These are phyloP conservation scores for Dictyostelium purpureum DNA, from an alignment of 78 protist genomes.

Conservation along the genomic window DNA sequence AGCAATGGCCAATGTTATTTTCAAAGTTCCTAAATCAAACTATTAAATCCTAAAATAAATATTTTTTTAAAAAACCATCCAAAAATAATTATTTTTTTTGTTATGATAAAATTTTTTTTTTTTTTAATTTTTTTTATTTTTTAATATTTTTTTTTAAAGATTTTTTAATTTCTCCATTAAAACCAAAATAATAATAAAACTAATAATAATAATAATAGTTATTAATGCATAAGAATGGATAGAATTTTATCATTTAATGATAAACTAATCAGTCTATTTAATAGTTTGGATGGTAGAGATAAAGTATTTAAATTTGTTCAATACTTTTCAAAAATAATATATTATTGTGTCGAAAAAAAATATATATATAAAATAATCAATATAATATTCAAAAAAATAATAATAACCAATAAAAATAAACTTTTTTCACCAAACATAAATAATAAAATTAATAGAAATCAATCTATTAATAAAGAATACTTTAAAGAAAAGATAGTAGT, in stretches of 20 bases:
- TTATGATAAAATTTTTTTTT: too few relatives aligned
- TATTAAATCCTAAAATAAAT: too few relatives aligned
- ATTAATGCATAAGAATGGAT: too few relatives aligned
- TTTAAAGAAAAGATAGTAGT: background rate
- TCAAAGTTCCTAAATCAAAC: background rate
- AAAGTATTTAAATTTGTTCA: conserved; percentile 34
- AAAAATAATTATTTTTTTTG: too few relatives aligned
- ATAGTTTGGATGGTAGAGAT: conserved; percentile 30
- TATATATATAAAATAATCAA: background rate
- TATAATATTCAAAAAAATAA: background rate
- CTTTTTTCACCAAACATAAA: too few relatives aligned
- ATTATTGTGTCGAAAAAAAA: background rate
- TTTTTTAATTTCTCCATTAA: too few relatives aligned
- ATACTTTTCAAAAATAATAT: conserved; percentile 11
- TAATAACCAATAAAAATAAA: background rate
- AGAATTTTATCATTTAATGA: background rate
- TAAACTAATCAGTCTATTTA: background rate
- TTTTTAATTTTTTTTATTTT: too few relatives aligned
- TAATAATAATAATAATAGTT: too few relatives aligned
- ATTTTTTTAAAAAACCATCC: too few relatives aligned
- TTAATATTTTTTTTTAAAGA: too few relatives aligned
- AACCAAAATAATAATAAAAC: too few relatives aligned
- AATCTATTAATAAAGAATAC: background rate
- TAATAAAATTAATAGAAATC: background rate
- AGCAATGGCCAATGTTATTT: background rate